Conservation (phyloP, 331 rosid species). For the Quercus lobata region DNA sequence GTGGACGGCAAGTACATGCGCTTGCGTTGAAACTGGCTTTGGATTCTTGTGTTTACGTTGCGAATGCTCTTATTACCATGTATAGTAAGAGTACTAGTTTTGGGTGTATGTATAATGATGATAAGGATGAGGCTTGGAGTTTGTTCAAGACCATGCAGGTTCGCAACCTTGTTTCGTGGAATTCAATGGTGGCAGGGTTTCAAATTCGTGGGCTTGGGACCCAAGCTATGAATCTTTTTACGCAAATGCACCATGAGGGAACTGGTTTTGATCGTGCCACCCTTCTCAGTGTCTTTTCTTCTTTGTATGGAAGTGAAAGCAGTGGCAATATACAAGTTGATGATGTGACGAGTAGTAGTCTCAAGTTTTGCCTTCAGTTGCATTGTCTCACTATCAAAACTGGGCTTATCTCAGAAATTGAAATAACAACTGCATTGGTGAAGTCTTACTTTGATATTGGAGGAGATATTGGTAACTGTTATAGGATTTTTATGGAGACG, state of each 20-base stretch:
- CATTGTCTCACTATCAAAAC: conserved; percentile 65
- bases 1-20: conserved; percentile 76
- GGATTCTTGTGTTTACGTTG: conserved; percentile 63
- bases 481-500: conserved; percentile 60
- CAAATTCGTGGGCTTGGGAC: conserved; percentile 55
- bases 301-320: conserved; percentile 38
- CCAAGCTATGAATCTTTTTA: conserved; percentile 53
- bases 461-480: conserved; percentile 57
- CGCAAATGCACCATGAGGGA: conserved; percentile 52
- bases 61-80: conserved; percentile 82
- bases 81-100: conserved; percentile 49
- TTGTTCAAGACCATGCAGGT: conserved; percentile 57
- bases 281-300: conserved; percentile 54
- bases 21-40: conserved; percentile 64
- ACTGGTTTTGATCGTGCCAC: conserved; percentile 68
- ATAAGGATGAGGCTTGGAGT: conserved; percentile 51
- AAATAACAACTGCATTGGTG: conserved; percentile 63
- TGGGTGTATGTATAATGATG: conserved; percentile 21
- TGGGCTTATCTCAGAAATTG: conserved; percentile 53
- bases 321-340: conserved; percentile 12
- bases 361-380: conserved; percentile 49
- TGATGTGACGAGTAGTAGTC: not conserved
- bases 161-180: conserved; percentile 72
- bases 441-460: conserved; percentile 68
- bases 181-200: conserved; percentile 80